Base-by-base conservation (phyloP, 2,329 filamentous ascomycete genomes). In the Periglandula ipomoeae region DNA sequence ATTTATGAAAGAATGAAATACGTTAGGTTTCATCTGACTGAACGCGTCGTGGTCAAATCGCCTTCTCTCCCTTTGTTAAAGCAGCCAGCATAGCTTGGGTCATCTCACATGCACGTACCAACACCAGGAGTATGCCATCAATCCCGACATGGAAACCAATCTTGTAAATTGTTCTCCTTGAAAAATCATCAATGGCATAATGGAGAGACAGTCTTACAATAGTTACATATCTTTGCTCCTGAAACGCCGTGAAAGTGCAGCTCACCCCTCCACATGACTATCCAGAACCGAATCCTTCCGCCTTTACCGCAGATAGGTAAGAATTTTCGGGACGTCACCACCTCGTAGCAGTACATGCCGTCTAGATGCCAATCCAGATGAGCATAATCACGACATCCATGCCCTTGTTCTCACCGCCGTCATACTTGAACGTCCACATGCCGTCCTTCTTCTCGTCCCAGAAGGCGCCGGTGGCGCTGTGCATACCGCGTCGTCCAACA, bases 381-480 rank as follows among this genome's bases (percentile, higher is more conserved):
- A 86, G 72, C 70, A 81, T 84, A 59, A 86, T 74, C 49, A 86
- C 80, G 45, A 85, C 78, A 57, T 86, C 82, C 67, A 86, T 73
- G 34, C 81, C 81, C 71, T 82, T 84, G 59, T 66, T 70, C 65
- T 82, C 79, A 52, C 79, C 78, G 50, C 78, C 78, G 59, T 89
- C 85, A 65, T 83, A 91, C 74, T 93, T 93, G 73, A 85, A 89
- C 59, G 81, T 89, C 85, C 85, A 93, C 79, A 90, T 90, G 58
- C 87, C 87, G 62, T 93, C 87, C 68, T 85, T 88, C 72, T 89
- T 87, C 70, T 89, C 87, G 68, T 93, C 89, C 87, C 87, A 93
- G 75, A 85, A 93, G 30, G 87, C 88, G 44, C 87, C 87, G 40
- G 85, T 87, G 20, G 87, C 87, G 65, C 81, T 86, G 73, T 93